These are phyloP conservation scores for Leishmania guyanensis DNA, from an alignment of 208 protist species.

Conservation along the genomic window DNA sequence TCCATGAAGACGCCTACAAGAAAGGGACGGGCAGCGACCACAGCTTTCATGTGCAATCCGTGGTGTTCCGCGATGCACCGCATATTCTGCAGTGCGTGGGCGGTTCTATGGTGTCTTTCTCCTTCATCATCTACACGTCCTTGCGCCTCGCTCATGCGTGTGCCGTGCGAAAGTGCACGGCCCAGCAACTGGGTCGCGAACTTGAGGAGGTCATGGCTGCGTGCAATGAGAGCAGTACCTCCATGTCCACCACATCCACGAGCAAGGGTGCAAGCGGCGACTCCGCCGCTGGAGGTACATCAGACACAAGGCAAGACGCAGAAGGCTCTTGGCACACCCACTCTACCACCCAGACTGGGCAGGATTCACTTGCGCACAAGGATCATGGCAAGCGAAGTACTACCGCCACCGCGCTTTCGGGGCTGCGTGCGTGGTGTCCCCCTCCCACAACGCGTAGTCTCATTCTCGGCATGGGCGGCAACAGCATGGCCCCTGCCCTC, in stretches of 20 bases:
- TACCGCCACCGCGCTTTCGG: background rate
- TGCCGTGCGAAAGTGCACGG: background rate
- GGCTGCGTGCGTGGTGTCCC: slow-evolving; percentile 29
- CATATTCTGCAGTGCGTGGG: slow-evolving; percentile 73
- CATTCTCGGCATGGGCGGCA: slow-evolving; percentile 82
- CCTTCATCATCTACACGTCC: slow-evolving; percentile 48
- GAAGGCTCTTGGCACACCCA: background rate
- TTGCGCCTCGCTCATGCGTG: slow-evolving; percentile 25
- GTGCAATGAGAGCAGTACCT: background rate
- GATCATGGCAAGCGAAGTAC: background rate
- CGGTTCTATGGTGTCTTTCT: slow-evolving; percentile 75
- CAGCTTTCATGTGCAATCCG: slow-evolving; percentile 82
- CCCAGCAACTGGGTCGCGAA: background rate
- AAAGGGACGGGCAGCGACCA: slow-evolving; percentile 22
- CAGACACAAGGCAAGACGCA: background rate
- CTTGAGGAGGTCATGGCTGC: background rate
- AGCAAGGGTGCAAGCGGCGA: background rate
- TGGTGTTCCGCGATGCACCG: slow-evolving; percentile 49
- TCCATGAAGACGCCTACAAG: slow-evolving; percentile 59
- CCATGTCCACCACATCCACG: background rate
- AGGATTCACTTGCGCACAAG: background rate
- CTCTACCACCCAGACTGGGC: background rate
- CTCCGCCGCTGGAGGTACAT: background rate
- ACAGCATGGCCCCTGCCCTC: slow-evolving; percentile 75
- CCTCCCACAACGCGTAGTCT: slow-evolving; percentile 36